Evolutionary conservation across 75 land plant species (phyloP).

Genomic region (Cryptomeria japonica): DNA sequence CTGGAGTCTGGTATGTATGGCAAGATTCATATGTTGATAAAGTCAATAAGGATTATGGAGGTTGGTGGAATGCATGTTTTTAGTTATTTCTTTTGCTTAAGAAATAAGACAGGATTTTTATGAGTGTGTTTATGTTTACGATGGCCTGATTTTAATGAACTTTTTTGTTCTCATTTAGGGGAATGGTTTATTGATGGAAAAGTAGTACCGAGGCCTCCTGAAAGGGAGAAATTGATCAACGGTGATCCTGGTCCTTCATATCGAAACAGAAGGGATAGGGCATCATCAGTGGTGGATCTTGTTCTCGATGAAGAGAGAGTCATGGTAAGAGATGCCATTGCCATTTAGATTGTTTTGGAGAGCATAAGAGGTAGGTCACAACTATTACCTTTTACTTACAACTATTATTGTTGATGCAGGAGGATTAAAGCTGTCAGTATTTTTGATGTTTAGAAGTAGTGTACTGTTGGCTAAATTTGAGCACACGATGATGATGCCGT

Average conservation of each 20-base stretch:
- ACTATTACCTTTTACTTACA: not conserved
- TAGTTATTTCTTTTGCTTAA: not conserved
- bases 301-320: not conserved
- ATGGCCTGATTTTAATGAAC: not conserved
- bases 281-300: not conserved
- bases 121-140: not conserved
- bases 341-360: not conserved
- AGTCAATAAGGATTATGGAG: conserved; percentile 56
- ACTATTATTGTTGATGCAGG: conserved; percentile 2
- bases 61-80: conserved; percentile 9
- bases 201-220: conserved; percentile 31
- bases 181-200: conserved; percentile 33
- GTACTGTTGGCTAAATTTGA: not conserved
- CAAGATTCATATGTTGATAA: conserved; percentile 59
- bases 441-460: not conserved
- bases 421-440: not conserved
- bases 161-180: conserved; percentile 13
- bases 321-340: not conserved
- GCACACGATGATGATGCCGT: too few relatives aligned
- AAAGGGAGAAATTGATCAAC: conserved; percentile 31
- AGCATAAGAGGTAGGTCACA: not conserved
- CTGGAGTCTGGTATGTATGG: conserved; percentile 62
- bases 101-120: not conserved
- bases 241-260: not conserved
- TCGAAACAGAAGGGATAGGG: not conserved